phyloP scores from a whole-genome alignment of 805 yeast species.

The Starmerella asiatica region DNA sequence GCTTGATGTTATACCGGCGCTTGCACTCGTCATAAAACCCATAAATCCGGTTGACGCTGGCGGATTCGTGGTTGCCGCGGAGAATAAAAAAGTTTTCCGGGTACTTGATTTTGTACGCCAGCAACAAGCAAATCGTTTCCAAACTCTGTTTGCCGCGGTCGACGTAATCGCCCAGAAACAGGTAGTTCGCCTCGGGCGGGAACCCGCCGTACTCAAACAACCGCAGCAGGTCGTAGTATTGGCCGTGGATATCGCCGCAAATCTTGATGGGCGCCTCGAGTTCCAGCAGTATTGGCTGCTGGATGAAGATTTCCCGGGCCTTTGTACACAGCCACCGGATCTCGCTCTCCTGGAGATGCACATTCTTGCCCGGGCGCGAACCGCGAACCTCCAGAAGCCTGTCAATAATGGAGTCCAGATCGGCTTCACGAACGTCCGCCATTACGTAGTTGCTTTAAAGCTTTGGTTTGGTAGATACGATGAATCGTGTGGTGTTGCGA shows the following conservation, averaged over 20 bases:
- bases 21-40: slow-evolving; percentile 96
- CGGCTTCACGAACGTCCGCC: slow-evolving; percentile 56
- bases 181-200: slow-evolving; percentile 96
- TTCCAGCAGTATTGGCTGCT: slow-evolving; percentile 90
- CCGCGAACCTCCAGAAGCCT: slow-evolving; percentile 95
- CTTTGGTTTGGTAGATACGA: neutral
- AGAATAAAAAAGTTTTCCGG: slow-evolving; percentile 95
- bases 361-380: slow-evolving; percentile 96
- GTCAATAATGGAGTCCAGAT: slow-evolving; percentile 92
- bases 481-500: slow-evolving; percentile 9
- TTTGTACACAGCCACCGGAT: slow-evolving; percentile 91
- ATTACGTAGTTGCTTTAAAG: slow-evolving; percentile 14
- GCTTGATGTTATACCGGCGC: slow-evolving; percentile 94
- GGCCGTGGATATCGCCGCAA: slow-evolving; percentile 98
- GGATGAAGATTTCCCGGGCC: slow-evolving; percentile 95
- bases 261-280: slow-evolving; percentile 90
- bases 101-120: slow-evolving; percentile 94
- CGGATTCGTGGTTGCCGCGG: slow-evolving; percentile 98
- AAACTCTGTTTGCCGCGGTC: slow-evolving; percentile 97
- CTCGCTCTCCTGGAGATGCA: slow-evolving; percentile 83
- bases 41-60: slow-evolving; percentile 92
- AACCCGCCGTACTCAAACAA: slow-evolving; percentile 96
- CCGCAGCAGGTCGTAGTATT: slow-evolving; percentile 88
- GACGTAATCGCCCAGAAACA: slow-evolving; percentile 92
- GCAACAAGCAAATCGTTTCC: slow-evolving; percentile 84